These are phyloP conservation scores for Fusarium sp. DNA, from an alignment of 2,329 filamentous ascomycete genomes.

Conservation along the genomic window DNA sequence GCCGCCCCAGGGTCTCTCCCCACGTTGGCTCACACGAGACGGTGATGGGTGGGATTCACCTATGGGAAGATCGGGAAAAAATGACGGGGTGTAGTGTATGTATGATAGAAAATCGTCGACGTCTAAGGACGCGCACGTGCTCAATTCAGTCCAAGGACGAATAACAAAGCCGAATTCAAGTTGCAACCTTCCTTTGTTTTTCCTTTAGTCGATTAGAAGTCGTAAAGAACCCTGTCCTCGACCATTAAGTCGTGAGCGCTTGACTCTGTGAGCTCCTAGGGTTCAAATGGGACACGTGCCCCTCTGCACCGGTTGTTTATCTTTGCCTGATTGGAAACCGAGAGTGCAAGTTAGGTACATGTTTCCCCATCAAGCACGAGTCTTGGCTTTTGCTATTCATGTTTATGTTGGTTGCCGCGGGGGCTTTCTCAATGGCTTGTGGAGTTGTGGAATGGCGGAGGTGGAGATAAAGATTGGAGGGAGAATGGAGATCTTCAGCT, in stretches of 20 bases:
- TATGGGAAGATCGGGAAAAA: conserved; percentile 27
- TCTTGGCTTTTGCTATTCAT: conserved; percentile 12
- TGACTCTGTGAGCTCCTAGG: conserved; percentile 26
- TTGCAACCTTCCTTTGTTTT: conserved; percentile 18
- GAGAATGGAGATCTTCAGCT: conserved; percentile 34
- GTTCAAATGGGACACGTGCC: conserved; percentile 47
- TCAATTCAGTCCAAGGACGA: conserved; percentile 40
- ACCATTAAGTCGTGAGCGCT: conserved; percentile 7
- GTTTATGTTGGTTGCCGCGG: background rate
- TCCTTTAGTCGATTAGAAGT: conserved; percentile 17
- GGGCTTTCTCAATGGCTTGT: conserved; percentile 8
- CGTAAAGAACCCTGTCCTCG: conserved; percentile 28
- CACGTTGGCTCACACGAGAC: conserved; percentile 48
- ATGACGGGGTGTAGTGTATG: conserved; percentile 19
- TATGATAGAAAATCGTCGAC: conserved; percentile 26
- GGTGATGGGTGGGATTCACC: conserved; percentile 50
- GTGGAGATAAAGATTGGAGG: conserved; percentile 37
- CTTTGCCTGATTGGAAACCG: conserved; percentile 26
- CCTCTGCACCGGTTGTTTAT: conserved; percentile 42
- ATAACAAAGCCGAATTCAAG: conserved; percentile 34
- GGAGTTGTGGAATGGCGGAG: conserved; percentile 32
- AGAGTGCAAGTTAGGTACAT: conserved; percentile 1
- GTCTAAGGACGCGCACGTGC: conserved; percentile 47
- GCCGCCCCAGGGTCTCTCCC: conserved; percentile 39
- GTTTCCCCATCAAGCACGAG: conserved; percentile 20